These are phyloP conservation scores for Exobasidium cylindrosporum DNA, from an alignment of 1,284 basidiomycete genomes.

Conservation along the genomic window DNA sequence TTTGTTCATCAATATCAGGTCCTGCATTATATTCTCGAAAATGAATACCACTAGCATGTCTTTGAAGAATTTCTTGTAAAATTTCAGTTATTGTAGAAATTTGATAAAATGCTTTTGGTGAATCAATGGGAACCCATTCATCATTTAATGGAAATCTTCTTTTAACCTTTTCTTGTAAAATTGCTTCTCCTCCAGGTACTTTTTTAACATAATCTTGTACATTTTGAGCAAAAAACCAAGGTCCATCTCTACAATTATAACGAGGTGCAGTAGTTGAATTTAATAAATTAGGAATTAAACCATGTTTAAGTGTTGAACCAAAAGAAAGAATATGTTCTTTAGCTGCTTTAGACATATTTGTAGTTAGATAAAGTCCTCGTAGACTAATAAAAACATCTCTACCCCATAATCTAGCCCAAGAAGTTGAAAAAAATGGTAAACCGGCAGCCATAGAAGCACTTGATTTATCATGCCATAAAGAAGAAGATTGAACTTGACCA, in stretches of 20 bases:
- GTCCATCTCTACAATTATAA: slow-evolving; percentile 86
- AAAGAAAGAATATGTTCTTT: slow-evolving; percentile 46
- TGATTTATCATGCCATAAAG: slow-evolving; percentile 42
- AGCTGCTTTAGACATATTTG: slow-evolving; percentile 38
- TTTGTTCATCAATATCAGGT: slow-evolving; percentile 89
- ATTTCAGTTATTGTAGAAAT: slow-evolving; percentile 75
- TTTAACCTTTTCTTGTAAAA: slow-evolving; percentile 78
- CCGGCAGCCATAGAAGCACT: slow-evolving; percentile 51
- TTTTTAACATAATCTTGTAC: slow-evolving; percentile 88
- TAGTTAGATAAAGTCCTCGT: slow-evolving; percentile 48
- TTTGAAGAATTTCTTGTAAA: slow-evolving; percentile 91
- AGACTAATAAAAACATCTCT: slow-evolving; percentile 50
- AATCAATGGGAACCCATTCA: slow-evolving; percentile 88
- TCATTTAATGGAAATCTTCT: slow-evolving; percentile 91
- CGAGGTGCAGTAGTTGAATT: slow-evolving; percentile 43
- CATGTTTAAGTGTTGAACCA: slow-evolving; percentile 46
- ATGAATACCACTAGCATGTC: slow-evolving; percentile 85
- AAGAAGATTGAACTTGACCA: slow-evolving; percentile 44
- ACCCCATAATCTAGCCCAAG: slow-evolving; percentile 48
- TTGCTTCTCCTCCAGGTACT: slow-evolving; percentile 77
- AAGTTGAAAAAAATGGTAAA: slow-evolving; percentile 47
- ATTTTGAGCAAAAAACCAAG: slow-evolving; percentile 98
- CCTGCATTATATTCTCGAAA: slow-evolving; percentile 97
- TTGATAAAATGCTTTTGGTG: slow-evolving; percentile 64
- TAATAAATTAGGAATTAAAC: slow-evolving; percentile 48